These are phyloP conservation scores for Tripterygium wilfordii DNA, from an alignment of 177 flowering plant genomes.

Conservation along the genomic window DNA sequence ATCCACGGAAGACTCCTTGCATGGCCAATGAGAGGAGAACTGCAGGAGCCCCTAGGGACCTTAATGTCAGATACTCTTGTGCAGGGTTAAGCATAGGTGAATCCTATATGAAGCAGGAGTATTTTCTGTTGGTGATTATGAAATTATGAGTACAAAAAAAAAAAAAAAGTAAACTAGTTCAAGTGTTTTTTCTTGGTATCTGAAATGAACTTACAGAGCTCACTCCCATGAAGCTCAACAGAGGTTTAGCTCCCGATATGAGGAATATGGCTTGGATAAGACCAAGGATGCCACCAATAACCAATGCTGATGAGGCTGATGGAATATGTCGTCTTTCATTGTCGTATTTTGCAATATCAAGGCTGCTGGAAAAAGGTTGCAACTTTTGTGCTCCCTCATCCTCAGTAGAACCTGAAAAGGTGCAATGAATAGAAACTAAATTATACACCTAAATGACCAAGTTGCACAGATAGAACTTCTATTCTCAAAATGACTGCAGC, in stretches of 20 bases:
- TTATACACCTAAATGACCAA: no score
- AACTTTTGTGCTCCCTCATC: constrained; percentile 4
- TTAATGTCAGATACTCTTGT: constrained; percentile 49
- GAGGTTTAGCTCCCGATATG: constrained; percentile 49
- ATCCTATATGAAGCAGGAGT: no score
- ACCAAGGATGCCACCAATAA: constrained; percentile 69
- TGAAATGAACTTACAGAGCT: constrained; percentile 45
- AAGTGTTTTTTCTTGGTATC: no score
- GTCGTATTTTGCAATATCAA: constrained; percentile 9
- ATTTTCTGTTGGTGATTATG: no score
- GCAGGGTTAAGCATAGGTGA: constrained; percentile 75
- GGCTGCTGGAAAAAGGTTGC: constrained; percentile 6
- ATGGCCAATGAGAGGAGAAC: constrained; percentile 80
- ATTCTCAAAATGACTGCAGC: no score
- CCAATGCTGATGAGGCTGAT: constrained; percentile 71
- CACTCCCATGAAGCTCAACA: constrained; percentile 67
- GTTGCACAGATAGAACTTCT: no score
- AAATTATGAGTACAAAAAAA: no score
- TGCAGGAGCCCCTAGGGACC: constrained; percentile 84
- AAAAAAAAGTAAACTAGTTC: no score
- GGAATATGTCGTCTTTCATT: constrained; percentile 43
- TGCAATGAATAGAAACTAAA: no score
- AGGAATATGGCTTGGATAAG: constrained; percentile 64
- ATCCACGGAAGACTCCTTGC: constrained; percentile 89
- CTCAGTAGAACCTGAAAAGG: constrained; percentile 32